Conservation (phyloP, 78 protist genomes). For the Isochrysis galbana region DNA sequence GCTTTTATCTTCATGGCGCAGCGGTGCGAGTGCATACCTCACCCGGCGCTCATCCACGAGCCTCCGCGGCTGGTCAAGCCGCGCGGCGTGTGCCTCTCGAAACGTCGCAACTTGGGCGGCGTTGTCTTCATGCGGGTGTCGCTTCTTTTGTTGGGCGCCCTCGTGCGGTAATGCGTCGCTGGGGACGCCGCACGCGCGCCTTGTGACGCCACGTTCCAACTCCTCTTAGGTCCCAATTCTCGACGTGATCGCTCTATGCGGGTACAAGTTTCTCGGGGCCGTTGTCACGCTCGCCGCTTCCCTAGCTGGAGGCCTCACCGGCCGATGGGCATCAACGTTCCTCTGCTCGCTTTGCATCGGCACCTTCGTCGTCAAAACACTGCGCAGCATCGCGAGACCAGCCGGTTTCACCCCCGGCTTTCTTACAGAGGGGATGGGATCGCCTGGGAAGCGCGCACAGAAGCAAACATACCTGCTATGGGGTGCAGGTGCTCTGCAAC, state of each 20-base stretch:
- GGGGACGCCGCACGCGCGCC: too few relatives aligned
- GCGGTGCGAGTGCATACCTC: too few relatives aligned
- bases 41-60: too few relatives aligned
- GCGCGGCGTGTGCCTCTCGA: too few relatives aligned
- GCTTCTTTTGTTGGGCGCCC: too few relatives aligned
- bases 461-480: not conserved
- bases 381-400: not conserved
- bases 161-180: too few relatives aligned
- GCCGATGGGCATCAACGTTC: not conserved
- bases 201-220: too few relatives aligned
- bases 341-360: not conserved
- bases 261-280: conserved; percentile 67
- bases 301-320: not conserved
- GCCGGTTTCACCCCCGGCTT: not conserved
- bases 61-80: too few relatives aligned
- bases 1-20: conserved; percentile 57
- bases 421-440: not conserved
- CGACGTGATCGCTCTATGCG: conserved; percentile 63
- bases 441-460: not conserved
- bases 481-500: not conserved
- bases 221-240: conserved; percentile 37
- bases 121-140: too few relatives aligned
- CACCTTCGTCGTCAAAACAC: not conserved
- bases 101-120: too few relatives aligned
- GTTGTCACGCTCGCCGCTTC: not conserved